Evolutionary conservation across 176 grass and related monocot species (phyloP), one percentile per base, ranked within the genome.

Genomic region (Musa schizocarpa): DNA sequence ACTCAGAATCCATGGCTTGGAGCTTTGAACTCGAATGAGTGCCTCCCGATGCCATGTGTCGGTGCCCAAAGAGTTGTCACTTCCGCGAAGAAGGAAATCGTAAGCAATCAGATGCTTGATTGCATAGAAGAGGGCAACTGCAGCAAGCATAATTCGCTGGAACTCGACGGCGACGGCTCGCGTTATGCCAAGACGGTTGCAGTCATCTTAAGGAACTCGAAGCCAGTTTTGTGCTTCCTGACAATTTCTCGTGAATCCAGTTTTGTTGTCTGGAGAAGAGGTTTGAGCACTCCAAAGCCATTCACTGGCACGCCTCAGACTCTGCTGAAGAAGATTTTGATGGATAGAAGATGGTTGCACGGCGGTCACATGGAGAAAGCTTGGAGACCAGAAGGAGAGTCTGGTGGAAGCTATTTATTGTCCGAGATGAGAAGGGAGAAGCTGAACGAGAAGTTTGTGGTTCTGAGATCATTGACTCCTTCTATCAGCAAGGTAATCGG

Each of bases 391-490:
- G 34, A 80, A 52, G 69, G 58, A 74, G 52, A 85, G 81, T 63
- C 68, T 21, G 69, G 23, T 63, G 48, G 56, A 50, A 89, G 68
- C 52, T 86, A 93, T 69, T 84, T 93, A 19, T 83, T 86, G 78
- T 89, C 86, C 0, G 84, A 98, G 72, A 91, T 86, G 78, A 86
- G 88, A 67, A 82, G 82, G 9, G 88, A 93, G 76, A 98, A 98
- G 75, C 79, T 98, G 56, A 98, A 91, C 11, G 94, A 91, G 75
- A 93, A 93, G 80, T 93, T 98, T 51, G 9, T 91, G 11, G 56
- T 80, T 80, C 83, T 93, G 9, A 89, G 85, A 81, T 87, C 86
- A 2, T 1, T 93, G 52, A 65, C 93, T 51, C 94, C 94, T 11
- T 89, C 88, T n/a, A 87, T 89, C 82, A 82, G 86, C 76, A 98